Evolutionary conservation across 257 asterid species (phyloP).

Genomic region (Agastache rugosa): DNA sequence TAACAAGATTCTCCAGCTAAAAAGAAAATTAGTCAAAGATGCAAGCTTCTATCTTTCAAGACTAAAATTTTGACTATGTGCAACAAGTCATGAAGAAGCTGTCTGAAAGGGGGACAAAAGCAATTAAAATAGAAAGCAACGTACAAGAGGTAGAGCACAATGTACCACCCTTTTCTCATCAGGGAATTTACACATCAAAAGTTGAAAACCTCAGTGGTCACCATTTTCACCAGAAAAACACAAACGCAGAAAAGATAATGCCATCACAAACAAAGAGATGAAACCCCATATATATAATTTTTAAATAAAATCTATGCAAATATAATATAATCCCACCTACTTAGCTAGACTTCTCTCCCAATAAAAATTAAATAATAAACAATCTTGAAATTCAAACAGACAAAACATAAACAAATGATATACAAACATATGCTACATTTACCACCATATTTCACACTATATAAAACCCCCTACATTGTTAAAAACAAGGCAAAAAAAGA

Average conservation of each 20-base stretch:
- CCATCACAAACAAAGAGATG: constrained; percentile 33
- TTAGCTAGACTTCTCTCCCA: constrained; percentile 9
- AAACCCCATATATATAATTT: constrained; percentile 22
- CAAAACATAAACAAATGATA: constrained; percentile 34
- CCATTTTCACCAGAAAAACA: constrained; percentile 50
- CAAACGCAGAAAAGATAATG: constrained; percentile 32
- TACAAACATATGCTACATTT: constrained; percentile 30
- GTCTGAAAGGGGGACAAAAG: neutral
- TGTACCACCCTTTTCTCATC: constrained; percentile 46
- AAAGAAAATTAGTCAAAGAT: neutral
- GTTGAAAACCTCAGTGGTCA: constrained; percentile 39
- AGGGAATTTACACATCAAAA: constrained; percentile 40
- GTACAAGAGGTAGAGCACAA: constrained; percentile 43
- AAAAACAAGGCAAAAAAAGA: constrained; percentile 47
- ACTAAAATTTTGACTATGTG: neutral
- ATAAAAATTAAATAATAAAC: constrained; percentile 8
- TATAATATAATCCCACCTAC: constrained; percentile 33
- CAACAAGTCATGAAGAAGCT: constrained; percentile 1
- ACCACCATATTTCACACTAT: constrained; percentile 25
- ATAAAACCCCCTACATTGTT: constrained; percentile 33
- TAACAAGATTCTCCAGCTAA: constrained; percentile 22
- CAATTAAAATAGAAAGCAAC: constrained; percentile 12
- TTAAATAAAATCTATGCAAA: constrained; percentile 23
- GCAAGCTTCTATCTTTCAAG: constrained; percentile 2
- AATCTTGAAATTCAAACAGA: constrained; percentile 41